phyloP scores from a whole-genome alignment of 208 protist genomes.

The Acanthamoeba royreba region DNA sequence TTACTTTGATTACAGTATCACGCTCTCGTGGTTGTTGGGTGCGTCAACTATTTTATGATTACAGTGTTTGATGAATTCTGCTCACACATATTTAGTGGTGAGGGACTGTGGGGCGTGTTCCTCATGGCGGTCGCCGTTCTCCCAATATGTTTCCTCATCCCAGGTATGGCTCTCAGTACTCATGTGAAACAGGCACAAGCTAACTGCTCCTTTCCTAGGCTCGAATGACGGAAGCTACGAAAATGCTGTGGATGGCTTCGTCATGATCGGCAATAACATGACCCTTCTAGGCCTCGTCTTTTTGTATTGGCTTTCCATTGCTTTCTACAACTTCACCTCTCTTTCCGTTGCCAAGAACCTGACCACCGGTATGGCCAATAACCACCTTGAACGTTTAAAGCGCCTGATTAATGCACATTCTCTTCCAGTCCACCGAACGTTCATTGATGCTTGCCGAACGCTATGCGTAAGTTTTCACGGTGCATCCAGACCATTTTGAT shows the following conservation, averaged over 20 bases:
- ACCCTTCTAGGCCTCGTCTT: neutral
- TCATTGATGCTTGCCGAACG: constrained; percentile 39
- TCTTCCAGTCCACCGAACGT: constrained; percentile 17
- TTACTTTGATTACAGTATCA: neutral
- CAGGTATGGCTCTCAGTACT: neutral
- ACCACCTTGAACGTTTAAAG: neutral
- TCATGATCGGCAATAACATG: constrained; percentile 24
- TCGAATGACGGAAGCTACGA: constrained; percentile 18
- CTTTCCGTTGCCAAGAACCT: constrained; percentile 18
- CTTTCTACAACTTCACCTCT: constrained; percentile 27
- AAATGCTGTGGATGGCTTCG: constrained; percentile 2
- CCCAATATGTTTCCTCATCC: constrained; percentile 14
- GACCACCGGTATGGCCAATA: neutral
- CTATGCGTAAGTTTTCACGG: neutral
- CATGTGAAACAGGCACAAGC: too few relatives aligned
- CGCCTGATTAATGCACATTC: neutral
- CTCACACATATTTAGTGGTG: neutral
- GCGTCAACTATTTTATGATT: neutral
- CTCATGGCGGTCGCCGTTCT: constrained; percentile 21
- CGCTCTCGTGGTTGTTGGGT: neutral
- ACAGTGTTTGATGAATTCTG: neutral
- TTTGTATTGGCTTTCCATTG: constrained; percentile 13
- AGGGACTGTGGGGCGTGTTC: neutral
- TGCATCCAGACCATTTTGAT: neutral
- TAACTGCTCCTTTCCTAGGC: too few relatives aligned